phyloP scores from a whole-genome alignment of 805 yeast species.

The Starmerella floricola region DNA sequence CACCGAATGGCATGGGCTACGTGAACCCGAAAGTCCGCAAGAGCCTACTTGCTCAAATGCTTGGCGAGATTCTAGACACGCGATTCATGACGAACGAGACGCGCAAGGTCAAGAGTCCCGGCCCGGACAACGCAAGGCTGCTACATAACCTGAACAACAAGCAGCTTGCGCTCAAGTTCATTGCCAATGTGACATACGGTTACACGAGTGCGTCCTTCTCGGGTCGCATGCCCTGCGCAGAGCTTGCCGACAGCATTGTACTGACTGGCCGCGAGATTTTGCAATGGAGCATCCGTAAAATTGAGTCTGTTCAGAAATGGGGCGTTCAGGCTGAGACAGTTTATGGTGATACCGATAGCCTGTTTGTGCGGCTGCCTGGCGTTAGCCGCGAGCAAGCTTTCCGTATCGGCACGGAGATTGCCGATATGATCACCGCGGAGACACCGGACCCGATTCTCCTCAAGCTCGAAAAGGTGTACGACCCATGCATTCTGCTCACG shows the following conservation, averaged over 20 bases:
- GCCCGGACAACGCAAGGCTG: conserved; percentile 20
- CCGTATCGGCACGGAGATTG: conserved; percentile 56
- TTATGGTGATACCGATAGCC: conserved; percentile 92
- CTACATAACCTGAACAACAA: conserved; percentile 53
- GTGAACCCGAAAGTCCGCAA: conserved; percentile 53
- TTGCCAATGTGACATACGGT: conserved; percentile 94
- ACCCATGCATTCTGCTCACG: conserved; percentile 68
- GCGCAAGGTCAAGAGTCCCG: conserved; percentile 25
- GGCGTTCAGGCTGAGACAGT: conserved; percentile 72
- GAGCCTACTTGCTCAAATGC: conserved; percentile 70
- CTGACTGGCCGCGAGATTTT: conserved; percentile 80
- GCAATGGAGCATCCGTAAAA: conserved; percentile 52
- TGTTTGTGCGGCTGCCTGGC: conserved; percentile 85
- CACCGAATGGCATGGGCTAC: conserved; percentile 84
- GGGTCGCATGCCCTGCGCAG: conserved; percentile 95
- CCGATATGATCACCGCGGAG: conserved; percentile 44
- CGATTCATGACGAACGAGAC: conserved; percentile 68
- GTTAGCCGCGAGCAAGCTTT: conserved; percentile 68
- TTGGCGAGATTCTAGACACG: conserved; percentile 68
- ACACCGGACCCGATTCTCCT: conserved; percentile 74
- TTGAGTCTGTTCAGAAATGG: conserved; percentile 50
- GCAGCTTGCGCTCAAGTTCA: conserved; percentile 75
- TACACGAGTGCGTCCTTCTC: conserved; percentile 89
- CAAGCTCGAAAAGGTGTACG: conserved; percentile 87
- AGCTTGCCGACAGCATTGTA: conserved; percentile 88